A percentile compares a stretch with the other conserved stretches of the same genome.
These are phyloP conservation scores for Leccinum aurantiacum DNA, from an alignment of 768 basidiomycete genomes.

Conservation along the genomic window DNA sequence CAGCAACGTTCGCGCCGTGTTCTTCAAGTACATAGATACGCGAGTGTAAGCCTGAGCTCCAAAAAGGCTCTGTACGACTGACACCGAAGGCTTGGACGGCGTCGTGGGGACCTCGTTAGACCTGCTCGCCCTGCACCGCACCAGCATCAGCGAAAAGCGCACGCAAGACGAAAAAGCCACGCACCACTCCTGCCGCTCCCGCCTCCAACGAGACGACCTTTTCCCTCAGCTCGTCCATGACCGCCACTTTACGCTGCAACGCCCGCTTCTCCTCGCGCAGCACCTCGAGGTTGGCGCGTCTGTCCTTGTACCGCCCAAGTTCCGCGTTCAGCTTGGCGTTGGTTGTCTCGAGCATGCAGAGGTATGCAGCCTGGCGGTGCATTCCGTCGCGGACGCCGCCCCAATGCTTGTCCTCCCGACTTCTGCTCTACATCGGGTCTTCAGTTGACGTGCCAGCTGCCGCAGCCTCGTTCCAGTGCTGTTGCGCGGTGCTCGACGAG, in stretches of 20 bases:
- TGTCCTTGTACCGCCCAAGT: slow-evolving; percentile 50
- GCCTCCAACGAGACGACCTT: slow-evolving; percentile 48
- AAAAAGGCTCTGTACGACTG: slow-evolving; percentile 58
- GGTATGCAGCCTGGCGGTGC: slow-evolving; percentile 60
- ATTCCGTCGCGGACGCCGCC: slow-evolving; percentile 65
- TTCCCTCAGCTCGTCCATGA: slow-evolving; percentile 55
- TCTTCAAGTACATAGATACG: slow-evolving; percentile 58
- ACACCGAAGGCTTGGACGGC: slow-evolving; percentile 49
- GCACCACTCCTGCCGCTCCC: slow-evolving; percentile 60
- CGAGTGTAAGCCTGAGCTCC: slow-evolving; percentile 59
- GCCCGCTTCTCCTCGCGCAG: slow-evolving; percentile 72
- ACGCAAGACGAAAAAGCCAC: slow-evolving; percentile 10
- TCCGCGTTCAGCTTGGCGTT: slow-evolving; percentile 60
- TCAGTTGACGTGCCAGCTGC: slow-evolving; percentile 12
- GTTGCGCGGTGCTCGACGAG: slow-evolving; percentile 41
- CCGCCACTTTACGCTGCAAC: slow-evolving; percentile 51
- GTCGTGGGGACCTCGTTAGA: slow-evolving; percentile 31
- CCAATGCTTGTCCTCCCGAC: slow-evolving; percentile 55
- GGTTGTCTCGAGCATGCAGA: slow-evolving; percentile 56
- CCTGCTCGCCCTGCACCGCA: slow-evolving; percentile 37
- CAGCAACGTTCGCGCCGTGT: slow-evolving; percentile 55
- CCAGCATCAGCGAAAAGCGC: neutral
- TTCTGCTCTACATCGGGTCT: slow-evolving; percentile 22
- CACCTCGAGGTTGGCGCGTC: slow-evolving; percentile 63
- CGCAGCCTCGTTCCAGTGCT: slow-evolving; percentile 38